Evolutionary conservation across 2,329 filamentous ascomycete genomes (phyloP).

Genomic region (Leptodontidium sp.): DNA sequence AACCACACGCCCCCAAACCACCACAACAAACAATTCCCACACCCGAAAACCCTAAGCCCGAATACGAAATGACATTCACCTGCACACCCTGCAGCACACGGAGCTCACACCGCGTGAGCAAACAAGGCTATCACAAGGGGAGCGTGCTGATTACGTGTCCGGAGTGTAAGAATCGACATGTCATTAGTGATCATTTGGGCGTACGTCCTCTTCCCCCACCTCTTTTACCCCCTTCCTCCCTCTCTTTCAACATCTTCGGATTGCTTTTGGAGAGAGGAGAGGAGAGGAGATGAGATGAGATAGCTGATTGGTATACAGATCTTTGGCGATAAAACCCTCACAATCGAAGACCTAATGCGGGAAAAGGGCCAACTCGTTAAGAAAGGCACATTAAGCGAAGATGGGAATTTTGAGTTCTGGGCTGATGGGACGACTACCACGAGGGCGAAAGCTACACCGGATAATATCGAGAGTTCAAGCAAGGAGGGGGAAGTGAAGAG

Average conservation of each 20-base stretch:
- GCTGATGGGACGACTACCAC: constrained; percentile 60
- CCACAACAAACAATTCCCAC: neutral
- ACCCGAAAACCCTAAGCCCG: constrained; percentile 54
- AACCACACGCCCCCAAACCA: neutral
- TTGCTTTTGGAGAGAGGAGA: no score
- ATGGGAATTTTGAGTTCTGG: constrained; percentile 94
- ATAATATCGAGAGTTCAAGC: neutral
- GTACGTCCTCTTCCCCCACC: constrained; percentile 47
- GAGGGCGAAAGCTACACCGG: constrained; percentile 23
- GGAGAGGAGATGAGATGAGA: no score
- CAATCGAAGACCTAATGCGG: constrained; percentile 79
- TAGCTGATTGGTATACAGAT: constrained; percentile 55
- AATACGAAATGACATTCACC: constrained; percentile 91
- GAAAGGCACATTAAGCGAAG: constrained; percentile 73
- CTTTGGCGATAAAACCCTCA: constrained; percentile 75
- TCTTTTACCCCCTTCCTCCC: neutral
- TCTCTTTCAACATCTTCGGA: no score
- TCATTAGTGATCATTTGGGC: constrained; percentile 90
- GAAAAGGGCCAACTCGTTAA: constrained; percentile 79
- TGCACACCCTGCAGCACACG: constrained; percentile 85
- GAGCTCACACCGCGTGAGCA: constrained; percentile 86
- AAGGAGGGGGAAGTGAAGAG: neutral
- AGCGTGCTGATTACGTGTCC: constrained; percentile 91
- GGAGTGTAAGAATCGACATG: constrained; percentile 82
- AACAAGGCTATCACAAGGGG: constrained; percentile 93